Evolutionary conservation across 352 stramenopile species (phyloP).

Genomic region (Pythium rhizo-oryzae): DNA sequence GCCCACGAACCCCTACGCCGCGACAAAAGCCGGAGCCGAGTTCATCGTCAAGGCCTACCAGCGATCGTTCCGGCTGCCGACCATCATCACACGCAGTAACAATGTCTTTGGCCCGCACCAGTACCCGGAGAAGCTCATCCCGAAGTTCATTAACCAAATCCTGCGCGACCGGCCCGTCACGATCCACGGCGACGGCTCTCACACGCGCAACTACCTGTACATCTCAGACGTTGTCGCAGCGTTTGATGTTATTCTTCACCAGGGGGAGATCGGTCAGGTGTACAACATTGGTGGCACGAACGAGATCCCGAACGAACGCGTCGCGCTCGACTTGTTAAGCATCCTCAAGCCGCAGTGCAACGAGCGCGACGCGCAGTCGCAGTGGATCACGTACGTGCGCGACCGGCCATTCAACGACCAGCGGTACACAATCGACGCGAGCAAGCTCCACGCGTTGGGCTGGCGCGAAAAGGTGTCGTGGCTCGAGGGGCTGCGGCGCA

Average conservation of each 20-base stretch:
- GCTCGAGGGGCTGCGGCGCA: slow-evolving; percentile 91
- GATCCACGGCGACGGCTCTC: slow-evolving; percentile 95
- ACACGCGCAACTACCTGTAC: slow-evolving; percentile 98
- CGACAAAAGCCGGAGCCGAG: slow-evolving; percentile 98
- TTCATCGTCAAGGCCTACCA: slow-evolving; percentile 97
- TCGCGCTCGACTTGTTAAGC: slow-evolving; percentile 90
- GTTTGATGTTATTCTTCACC: slow-evolving; percentile 97
- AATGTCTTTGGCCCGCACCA: slow-evolving; percentile 99
- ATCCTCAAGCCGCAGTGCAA: slow-evolving; percentile 52
- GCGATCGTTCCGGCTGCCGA: slow-evolving; percentile 95
- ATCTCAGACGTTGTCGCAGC: slow-evolving; percentile 96
- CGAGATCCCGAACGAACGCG: slow-evolving; percentile 66
- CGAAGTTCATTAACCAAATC: slow-evolving; percentile 98
- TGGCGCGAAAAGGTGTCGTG: slow-evolving; percentile 94
- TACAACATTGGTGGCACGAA: slow-evolving; percentile 96
- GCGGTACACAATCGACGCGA: slow-evolving; percentile 96
- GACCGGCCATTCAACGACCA: slow-evolving; percentile 98
- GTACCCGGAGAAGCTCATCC: slow-evolving; percentile 99
- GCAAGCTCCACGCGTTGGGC: slow-evolving; percentile 90
- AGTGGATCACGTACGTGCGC: slow-evolving; percentile 65
- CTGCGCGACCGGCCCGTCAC: slow-evolving; percentile 89
- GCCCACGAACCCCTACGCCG: slow-evolving; percentile 98
- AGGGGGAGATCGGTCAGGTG: slow-evolving; percentile 91
- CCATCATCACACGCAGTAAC: slow-evolving; percentile 98
- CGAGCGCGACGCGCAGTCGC: slow-evolving; percentile 45